Percentiles rank a stretch among this genome's conserved stretches.
These are phyloP conservation scores for Teratosphaeria epicoccoides DNA, from an alignment of 2,329 filamentous ascomycete species.

Conservation along the genomic window DNA sequence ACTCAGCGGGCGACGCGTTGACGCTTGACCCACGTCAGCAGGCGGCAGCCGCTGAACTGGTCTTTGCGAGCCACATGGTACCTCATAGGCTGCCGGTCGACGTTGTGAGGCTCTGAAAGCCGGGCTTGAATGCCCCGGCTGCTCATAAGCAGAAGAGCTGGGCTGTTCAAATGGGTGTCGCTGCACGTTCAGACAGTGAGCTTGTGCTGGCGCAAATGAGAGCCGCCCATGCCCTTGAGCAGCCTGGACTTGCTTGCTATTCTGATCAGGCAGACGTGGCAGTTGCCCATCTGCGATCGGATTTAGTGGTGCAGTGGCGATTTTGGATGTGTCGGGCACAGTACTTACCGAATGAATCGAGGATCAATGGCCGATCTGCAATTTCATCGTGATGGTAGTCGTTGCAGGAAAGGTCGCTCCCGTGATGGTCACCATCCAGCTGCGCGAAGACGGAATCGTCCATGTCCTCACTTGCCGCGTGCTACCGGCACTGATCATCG, in stretches of 20 bases:
- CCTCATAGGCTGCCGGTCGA: constrained; percentile 2
- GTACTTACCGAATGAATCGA: constrained; percentile 41
- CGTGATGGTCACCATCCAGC: constrained; percentile 10
- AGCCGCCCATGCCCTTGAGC: constrained; percentile 26
- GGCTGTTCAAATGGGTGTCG: constrained; percentile 19
- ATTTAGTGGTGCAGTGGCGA: constrained; percentile 9
- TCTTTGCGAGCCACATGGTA: constrained; percentile 5
- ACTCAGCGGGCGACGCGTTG: constrained; percentile 2
- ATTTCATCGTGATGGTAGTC: constrained; percentile 4
- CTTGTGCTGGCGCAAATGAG: constrained; percentile 21
- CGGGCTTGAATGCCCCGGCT: constrained; percentile 30
- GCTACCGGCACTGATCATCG: neutral
- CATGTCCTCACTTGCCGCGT: constrained; percentile 4
- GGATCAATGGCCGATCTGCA: constrained; percentile 10
- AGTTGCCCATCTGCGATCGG: constrained; percentile 26
- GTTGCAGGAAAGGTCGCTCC: constrained; percentile 2
- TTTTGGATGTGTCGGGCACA: constrained; percentile 3
- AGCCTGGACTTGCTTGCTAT: constrained; percentile 27
- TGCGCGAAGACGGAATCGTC: constrained; percentile 19
- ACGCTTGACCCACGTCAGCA: neutral
- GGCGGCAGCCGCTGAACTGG: neutral
- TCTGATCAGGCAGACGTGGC: constrained; percentile 23
- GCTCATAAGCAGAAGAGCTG: constrained; percentile 22
- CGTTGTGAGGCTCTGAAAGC: constrained; percentile 27
- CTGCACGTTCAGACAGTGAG: neutral